A percentile compares a stretch with the other conserved stretches of the same genome.
These are phyloP conservation scores for Debaryomycetaceae sp. DNA, from an alignment of 1,139 yeast genomes.

Conservation along the genomic window DNA sequence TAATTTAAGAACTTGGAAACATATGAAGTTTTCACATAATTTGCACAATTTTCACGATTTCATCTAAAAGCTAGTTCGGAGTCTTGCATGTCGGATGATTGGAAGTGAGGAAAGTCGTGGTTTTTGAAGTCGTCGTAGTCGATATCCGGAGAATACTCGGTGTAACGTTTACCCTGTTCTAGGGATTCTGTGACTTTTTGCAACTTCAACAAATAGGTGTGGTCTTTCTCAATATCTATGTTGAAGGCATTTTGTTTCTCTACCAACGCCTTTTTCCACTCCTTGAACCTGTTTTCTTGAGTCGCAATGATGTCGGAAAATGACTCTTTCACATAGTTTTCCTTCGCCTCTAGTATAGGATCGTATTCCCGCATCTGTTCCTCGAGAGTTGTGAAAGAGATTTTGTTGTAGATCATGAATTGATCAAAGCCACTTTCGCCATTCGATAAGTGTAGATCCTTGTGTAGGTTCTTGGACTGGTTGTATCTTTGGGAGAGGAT, in stretches of 20 bases:
- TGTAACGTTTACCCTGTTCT: slow-evolving; percentile 5
- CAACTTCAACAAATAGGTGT: slow-evolving; percentile 30
- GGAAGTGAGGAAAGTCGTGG: not conserved
- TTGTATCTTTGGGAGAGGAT: slow-evolving; percentile 33
- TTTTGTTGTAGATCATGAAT: slow-evolving; percentile 29
- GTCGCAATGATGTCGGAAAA: slow-evolving; percentile 45
- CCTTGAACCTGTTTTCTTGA: slow-evolving; percentile 62
- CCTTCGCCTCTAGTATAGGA: slow-evolving; percentile 46
- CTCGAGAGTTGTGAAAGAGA: slow-evolving; percentile 35
- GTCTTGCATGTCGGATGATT: slow-evolving; percentile 1
- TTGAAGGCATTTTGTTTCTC: slow-evolving; percentile 56
- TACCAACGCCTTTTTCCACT: slow-evolving; percentile 60
- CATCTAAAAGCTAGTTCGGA: slow-evolving; percentile 1
- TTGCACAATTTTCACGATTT: not conserved
- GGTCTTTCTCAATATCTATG: slow-evolving; percentile 48
- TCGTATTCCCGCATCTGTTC: slow-evolving; percentile 39
- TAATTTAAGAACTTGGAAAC: too few species aligned
- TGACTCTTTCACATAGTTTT: slow-evolving; percentile 40
- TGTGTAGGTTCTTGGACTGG: slow-evolving; percentile 4
- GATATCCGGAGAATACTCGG: not conserved
- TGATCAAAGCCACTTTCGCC: slow-evolving; percentile 14
- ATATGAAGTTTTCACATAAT: not conserved
- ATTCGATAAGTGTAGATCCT: slow-evolving; percentile 4
- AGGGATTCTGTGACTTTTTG: slow-evolving; percentile 32
- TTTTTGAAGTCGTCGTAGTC: not conserved